phyloP scores from a whole-genome alignment of 1,284 basidiomycete genomes.

The Pascua sp. region DNA sequence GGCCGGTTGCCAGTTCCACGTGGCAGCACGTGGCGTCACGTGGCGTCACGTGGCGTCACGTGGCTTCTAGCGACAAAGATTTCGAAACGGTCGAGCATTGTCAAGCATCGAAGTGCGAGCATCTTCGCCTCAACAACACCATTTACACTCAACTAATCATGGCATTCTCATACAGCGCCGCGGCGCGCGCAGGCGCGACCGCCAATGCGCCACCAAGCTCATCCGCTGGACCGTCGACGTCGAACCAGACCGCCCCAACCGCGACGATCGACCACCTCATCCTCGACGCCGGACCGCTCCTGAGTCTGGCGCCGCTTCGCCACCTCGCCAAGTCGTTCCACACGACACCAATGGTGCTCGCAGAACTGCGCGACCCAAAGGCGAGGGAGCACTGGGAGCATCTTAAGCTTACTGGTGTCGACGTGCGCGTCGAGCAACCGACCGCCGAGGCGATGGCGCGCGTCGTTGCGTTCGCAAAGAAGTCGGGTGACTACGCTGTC shows the following conservation, averaged over 20 bases:
- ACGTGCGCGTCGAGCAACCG: constrained; percentile 69
- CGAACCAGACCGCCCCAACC: constrained; percentile 3
- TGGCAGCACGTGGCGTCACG: too few species aligned
- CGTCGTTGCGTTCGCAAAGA: constrained; percentile 87
- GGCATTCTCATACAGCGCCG: too few species aligned
- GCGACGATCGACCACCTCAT: constrained; percentile 66
- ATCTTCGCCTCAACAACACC: too few species aligned
- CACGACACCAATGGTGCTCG: constrained; percentile 82
- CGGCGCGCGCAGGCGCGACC: too few species aligned
- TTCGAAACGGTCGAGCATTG: too few species aligned
- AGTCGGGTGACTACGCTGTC: constrained; percentile 94
- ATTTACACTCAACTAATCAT: too few species aligned
- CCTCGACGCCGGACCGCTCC: constrained; percentile 85
- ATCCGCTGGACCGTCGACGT: background rate
- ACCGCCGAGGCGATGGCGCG: constrained; percentile 68
- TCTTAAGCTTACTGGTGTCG: constrained; percentile 61
- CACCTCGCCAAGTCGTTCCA: constrained; percentile 77
- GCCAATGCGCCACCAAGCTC: too few species aligned
- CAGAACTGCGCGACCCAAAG: constrained; percentile 80
- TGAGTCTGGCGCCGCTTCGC: constrained; percentile 77
- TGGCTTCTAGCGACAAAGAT: too few species aligned
- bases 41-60: too few species aligned
- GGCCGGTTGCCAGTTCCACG: too few species aligned
- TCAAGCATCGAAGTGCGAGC: too few species aligned
- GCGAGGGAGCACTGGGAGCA: constrained; percentile 80